Evolutionary conservation across 179 eudicot genomes (phyloP), one percentile per base, ranked within the genome.

Genomic region (Amaranthus tricolor): DNA sequence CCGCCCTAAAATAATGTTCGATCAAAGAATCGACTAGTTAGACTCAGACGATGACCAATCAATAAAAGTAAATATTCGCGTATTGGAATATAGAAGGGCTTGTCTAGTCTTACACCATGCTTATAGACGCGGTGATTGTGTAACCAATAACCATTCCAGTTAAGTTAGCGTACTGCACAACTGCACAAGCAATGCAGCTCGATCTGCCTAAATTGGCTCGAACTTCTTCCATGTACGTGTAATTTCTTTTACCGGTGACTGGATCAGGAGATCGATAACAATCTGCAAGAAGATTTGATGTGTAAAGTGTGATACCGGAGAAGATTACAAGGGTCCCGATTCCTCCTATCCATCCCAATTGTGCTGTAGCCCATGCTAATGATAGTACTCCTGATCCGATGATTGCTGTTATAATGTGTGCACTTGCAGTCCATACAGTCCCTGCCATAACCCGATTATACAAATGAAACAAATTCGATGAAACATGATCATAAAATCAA

Each of bases 271-370:
- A 79, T 3, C 96, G 82, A 70, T 90, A 90, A 67, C 96, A 90
- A 80, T 88, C 95, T 0, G 95, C 86, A n/a, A 88, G 80, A 21
- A 90, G 89, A 61, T 81, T 82, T 45, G 92, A 88, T 58, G 95
- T 88, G 48, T 88, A 90, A 5, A 88, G 68, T 1, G 95, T 88
- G 73, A 90, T 83, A 50, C 72, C 72, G 13, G 96, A 83, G 61
- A 88, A 90, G 7, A 76, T 70, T 0, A 85, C 59, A 3, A 90
- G 85, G 2, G 90, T 90, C 11, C 83, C 77, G 4, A 83, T 72
- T 11, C 96, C 96, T 3, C 82, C 90, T 0, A 84, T 14, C 96
- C 96, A 90, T 58, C 96, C 96, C 16, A 90, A 86, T 66, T 90
- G 96, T 24, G 96, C 92, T 60, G 86, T 80, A 2, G 82, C 88